Conservation (phyloP, 1,284 basidiomycete genomes). For the Phylloporus gajari region DNA sequence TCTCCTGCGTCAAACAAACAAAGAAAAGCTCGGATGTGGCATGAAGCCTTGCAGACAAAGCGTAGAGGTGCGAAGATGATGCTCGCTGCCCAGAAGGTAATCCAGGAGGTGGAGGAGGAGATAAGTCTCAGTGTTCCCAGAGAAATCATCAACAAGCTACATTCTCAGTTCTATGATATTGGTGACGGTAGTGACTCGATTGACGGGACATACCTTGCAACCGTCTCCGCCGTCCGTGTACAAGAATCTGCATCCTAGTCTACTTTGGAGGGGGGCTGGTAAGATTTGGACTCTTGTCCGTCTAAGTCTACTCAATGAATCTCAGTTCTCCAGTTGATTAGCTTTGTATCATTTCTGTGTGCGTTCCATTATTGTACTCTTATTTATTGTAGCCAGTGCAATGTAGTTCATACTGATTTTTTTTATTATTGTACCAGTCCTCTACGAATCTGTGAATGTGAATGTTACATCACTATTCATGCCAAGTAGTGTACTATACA, state of each 20-base stretch:
- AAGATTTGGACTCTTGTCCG: neutral
- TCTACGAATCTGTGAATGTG: too few relatives aligned
- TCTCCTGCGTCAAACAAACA: neutral
- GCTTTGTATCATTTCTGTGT: too few relatives aligned
- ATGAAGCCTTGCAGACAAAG: neutral
- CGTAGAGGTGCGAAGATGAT: neutral
- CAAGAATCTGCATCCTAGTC: neutral
- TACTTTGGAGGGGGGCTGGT: neutral
- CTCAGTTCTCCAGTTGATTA: too few relatives aligned
- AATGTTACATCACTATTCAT: too few relatives aligned
- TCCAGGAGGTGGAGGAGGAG: neutral
- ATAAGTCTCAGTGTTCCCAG: neutral
- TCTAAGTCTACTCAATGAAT: neutral
- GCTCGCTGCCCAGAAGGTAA: neutral
- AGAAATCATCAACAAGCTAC: neutral
- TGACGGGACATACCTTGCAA: neutral
- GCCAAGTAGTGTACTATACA: too few relatives aligned
- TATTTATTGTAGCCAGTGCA: too few relatives aligned
- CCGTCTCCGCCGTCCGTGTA: neutral
- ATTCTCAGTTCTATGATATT: neutral
- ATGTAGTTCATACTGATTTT: too few relatives aligned
- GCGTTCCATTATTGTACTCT: too few relatives aligned
- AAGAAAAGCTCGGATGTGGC: neutral
- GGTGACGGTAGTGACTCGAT: neutral
- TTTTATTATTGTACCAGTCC: too few relatives aligned